phyloP scores from a whole-genome alignment of 2,329 filamentous ascomycete genomes.

The Sodiomyces alkalinus region DNA sequence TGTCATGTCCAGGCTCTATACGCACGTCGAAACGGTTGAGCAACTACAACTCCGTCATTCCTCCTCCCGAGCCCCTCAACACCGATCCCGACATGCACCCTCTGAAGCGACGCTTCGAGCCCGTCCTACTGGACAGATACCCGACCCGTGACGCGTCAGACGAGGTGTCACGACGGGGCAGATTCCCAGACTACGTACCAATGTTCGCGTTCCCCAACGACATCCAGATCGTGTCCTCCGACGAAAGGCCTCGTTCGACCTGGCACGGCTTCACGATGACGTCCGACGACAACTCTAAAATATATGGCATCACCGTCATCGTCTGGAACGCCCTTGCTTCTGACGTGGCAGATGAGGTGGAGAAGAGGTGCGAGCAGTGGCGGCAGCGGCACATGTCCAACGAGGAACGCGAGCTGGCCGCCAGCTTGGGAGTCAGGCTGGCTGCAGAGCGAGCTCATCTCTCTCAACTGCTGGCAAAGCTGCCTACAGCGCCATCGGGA shows the following conservation, averaged over 20 bases:
- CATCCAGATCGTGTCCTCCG: constrained; percentile 89
- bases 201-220: constrained; percentile 99
- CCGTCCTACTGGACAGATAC: constrained; percentile 88
- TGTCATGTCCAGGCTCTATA: constrained; percentile 31
- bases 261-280: constrained; percentile 99
- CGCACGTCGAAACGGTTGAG: constrained; percentile 80
- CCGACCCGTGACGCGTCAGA: constrained; percentile 71
- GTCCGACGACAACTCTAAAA: constrained; percentile 74
- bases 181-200: constrained; percentile 91
- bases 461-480: constrained; percentile 69
- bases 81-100: constrained; percentile 90
- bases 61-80: constrained; percentile 78
- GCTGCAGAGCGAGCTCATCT: constrained; percentile 79
- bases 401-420: constrained; percentile 81
- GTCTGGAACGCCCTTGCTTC: constrained; percentile 82
- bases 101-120: constrained; percentile 83
- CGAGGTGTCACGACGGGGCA: constrained; percentile 63
- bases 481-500: constrained; percentile 68
- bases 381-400: constrained; percentile 77
- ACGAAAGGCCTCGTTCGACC: constrained; percentile 84
- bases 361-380: constrained; percentile 71
- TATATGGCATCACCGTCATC: constrained; percentile 83
- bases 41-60: constrained; percentile 97
- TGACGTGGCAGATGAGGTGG: constrained; percentile 69
- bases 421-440: constrained; percentile 76